Evolutionary conservation across 1,284 basidiomycete species (phyloP).

Genomic region (Xerocomus amazonicus): DNA sequence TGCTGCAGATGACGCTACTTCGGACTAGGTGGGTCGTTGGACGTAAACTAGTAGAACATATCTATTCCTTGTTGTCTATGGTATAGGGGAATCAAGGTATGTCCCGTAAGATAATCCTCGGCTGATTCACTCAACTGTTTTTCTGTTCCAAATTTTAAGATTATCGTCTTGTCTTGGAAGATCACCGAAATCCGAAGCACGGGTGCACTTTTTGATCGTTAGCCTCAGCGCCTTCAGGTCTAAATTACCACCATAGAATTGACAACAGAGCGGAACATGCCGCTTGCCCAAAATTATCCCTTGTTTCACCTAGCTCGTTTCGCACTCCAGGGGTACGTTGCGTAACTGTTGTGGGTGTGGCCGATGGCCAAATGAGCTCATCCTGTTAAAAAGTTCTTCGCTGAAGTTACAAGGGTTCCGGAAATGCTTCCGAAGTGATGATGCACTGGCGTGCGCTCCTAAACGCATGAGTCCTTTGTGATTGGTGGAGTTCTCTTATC

Average conservation of each 20-base stretch:
- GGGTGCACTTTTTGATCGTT: constrained; percentile 1
- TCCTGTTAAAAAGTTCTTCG: not conserved
- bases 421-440: constrained; percentile 13
- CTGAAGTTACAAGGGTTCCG: constrained; percentile 5
- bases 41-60: constrained; percentile 1
- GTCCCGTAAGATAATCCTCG: constrained; percentile 1
- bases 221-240: too few species aligned
- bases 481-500: constrained; percentile 26
- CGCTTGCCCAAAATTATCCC: not conserved
- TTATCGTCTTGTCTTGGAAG: constrained; percentile 12
- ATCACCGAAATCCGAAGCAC: constrained; percentile 1
- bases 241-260: not conserved
- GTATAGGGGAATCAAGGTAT: constrained; percentile 7
- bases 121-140: not conserved
- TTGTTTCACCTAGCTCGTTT: constrained; percentile 2
- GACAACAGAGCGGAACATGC: constrained; percentile 6
- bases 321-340: not conserved
- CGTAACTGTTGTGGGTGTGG: not conserved
- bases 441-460: constrained; percentile 4
- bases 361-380: constrained; percentile 28
- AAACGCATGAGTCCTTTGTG: constrained; percentile 17
- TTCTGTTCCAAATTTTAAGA: not conserved
- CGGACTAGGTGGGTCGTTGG: constrained; percentile 5
- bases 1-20: constrained; percentile 3
- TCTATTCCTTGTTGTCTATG: not conserved